Evolutionary conservation across 306 rosid genomes (phyloP).

Genomic region (Cucumis sativus): Cucumber_9930_V3 NC_026655.2:4195501-4196000

Average conservation of each 20-base stretch:
- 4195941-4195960: slow-evolving; percentile 48
- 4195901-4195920: slow-evolving; percentile 27
- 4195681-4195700: neutral
- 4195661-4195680: neutral
- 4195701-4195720: neutral
- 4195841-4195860: neutral
- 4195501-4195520: neutral
- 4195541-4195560: neutral
- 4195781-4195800: slow-evolving; percentile 71
- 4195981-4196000: slow-evolving; percentile 93
- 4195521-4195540: neutral
- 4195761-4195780: slow-evolving; percentile 93
- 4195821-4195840: slow-evolving; percentile 8
- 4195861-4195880: slow-evolving; percentile 10
- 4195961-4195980: slow-evolving; percentile 93
- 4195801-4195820: slow-evolving; percentile 17
- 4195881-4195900: slow-evolving; percentile 58
- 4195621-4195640: neutral
- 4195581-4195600: neutral
- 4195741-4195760: slow-evolving; percentile 96
- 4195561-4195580: neutral
- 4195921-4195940: slow-evolving; percentile 9
- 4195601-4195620: neutral
- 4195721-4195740: slow-evolving; percentile 93
- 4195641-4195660: neutral